These are phyloP conservation scores for Lodderomyces parapsilosis DNA, from an alignment of 1,139 yeast species.

Conservation along the genomic window DNA sequence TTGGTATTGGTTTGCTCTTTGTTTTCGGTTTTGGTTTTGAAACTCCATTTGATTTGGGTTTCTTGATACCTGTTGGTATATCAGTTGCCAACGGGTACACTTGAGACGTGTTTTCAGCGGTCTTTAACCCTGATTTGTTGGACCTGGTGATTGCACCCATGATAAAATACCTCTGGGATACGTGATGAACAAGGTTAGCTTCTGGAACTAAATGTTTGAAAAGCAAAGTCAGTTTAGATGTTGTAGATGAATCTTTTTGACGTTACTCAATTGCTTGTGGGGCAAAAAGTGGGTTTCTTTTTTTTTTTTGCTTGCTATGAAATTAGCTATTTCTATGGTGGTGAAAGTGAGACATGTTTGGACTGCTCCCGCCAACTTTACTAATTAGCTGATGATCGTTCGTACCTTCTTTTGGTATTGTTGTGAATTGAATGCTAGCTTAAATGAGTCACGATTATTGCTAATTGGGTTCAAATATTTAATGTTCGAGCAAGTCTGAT, in stretches of 20 bases:
- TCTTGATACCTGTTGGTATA: constrained; percentile 3
- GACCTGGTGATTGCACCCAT: constrained; percentile 7
- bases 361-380: no score
- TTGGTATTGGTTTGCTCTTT: constrained; percentile 1
- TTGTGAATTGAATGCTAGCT: no score
- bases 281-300: not conserved
- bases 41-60: not conserved
- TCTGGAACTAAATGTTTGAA: not conserved
- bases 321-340: not conserved
- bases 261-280: no score
- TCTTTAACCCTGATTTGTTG: constrained; percentile 5
- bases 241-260: not conserved
- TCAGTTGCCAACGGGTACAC: constrained; percentile 6
- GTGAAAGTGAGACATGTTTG: no score
- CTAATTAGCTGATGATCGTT: no score
- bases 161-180: not conserved
- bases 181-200: not conserved
- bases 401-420: no score
- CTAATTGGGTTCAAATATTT: no score
- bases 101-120: constrained; percentile 9
- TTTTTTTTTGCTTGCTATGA: not conserved
- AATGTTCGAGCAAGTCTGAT: no score
- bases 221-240: not conserved
- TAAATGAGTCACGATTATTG: no score
- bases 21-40: constrained; percentile 1